Base-by-base conservation (phyloP, 2,329 filamentous ascomycete genomes). In the Arthrobotrys sphaeroides region DNA sequence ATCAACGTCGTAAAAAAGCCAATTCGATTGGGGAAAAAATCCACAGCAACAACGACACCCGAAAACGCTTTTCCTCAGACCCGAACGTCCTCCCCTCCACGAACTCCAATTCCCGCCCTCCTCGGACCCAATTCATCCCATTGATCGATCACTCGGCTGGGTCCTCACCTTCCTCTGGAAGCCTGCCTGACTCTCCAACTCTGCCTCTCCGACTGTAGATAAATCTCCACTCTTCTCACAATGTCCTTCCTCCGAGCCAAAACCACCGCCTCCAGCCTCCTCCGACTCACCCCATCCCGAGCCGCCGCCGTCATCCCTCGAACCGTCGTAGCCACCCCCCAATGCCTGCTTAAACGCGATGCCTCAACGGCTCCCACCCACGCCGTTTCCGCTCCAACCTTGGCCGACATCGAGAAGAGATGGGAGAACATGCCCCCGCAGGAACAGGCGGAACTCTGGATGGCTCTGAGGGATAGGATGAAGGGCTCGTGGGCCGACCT, bases 371-470 rank as follows among this genome's bases (percentile, higher is more conserved):
- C 49, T 42, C 47, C 72, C 5, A 22, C 91, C 80, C 93, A 97
- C 84, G 94, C 94, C 83, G 96, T 99, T 85, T 96, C 94, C 82
- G 98, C 97, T 87, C 95, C 96, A 80, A 97, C 93, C 73, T 89
- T 99, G 82, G 92, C 93, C 85, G 93, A 96, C 86, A 98, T 99
- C 83, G 95, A 99, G 90, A 97, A 97, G 90, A 89, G 95, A 87
- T 99, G 95, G 95, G 95, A 99, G 87, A 89, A 87, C 78, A 94
- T 98, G 92, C 94, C 94, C 74, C 93, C 95, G 78, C 93, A 97
- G 88, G 95, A 99, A 89, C 95, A 99, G 89, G 95, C 95, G 80
- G 95, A 99, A 83, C 87, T 99, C 81, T 99, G 95, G 95, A 99
- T 99, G 95, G 87, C 91, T 80, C 87, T 99, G 84, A 90, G 95